These are phyloP conservation scores for Letharia lupina DNA, from an alignment of 495 filamentous ascomycete species.

Conservation along the genomic window DNA sequence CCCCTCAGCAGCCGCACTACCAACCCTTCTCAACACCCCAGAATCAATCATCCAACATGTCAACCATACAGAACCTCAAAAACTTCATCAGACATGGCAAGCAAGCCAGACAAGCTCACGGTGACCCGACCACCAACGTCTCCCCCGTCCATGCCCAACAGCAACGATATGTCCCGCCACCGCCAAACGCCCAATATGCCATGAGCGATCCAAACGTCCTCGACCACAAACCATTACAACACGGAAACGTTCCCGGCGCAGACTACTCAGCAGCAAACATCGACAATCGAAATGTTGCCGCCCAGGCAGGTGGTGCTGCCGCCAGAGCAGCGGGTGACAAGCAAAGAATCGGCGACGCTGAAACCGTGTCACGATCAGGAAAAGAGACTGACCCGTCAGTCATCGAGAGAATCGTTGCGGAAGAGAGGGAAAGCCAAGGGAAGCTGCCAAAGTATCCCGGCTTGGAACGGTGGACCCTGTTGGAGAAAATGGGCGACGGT, in stretches of 20 bases:
- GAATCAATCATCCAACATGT: slow-evolving; percentile 42
- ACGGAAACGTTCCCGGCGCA: slow-evolving; percentile 24
- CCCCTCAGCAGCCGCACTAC: neutral
- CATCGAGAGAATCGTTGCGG: slow-evolving; percentile 76
- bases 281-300: slow-evolving; percentile 54
- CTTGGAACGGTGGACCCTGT: slow-evolving; percentile 76
- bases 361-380: slow-evolving; percentile 34
- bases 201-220: slow-evolving; percentile 41
- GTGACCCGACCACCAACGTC: slow-evolving; percentile 59
- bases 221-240: slow-evolving; percentile 36
- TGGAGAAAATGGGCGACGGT: slow-evolving; percentile 98
- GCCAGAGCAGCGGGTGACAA: slow-evolving; percentile 45
- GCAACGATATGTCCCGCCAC: slow-evolving; percentile 43
- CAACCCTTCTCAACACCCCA: neutral
- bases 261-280: slow-evolving; percentile 50
- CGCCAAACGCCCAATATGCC: slow-evolving; percentile 40
- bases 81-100: slow-evolving; percentile 99
- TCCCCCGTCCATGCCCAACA: slow-evolving; percentile 60
- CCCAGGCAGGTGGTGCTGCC: slow-evolving; percentile 52
- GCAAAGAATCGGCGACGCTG: slow-evolving; percentile 35
- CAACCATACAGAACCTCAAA: slow-evolving; percentile 83
- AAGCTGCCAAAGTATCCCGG: slow-evolving; percentile 90
- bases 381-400: slow-evolving; percentile 55
- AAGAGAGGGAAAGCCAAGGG: slow-evolving; percentile 74
- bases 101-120: slow-evolving; percentile 67